These are phyloP conservation scores for Globisporangium uncinulatum DNA, from an alignment of 352 stramenopile genomes.

Conservation along the genomic window DNA sequence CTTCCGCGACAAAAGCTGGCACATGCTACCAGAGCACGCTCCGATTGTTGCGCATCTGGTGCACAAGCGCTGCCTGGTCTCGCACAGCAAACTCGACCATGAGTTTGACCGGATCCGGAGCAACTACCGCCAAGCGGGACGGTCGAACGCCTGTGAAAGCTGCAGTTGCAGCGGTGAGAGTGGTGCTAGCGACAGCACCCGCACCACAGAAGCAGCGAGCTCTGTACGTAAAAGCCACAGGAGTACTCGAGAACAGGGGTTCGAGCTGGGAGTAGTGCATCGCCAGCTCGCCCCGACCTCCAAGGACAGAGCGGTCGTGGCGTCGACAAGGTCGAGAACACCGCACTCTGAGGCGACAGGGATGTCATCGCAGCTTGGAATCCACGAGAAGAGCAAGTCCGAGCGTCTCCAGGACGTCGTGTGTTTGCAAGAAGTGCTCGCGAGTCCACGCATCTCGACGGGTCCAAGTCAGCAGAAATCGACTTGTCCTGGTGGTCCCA, in stretches of 20 bases:
- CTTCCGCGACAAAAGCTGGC: conserved; percentile 11
- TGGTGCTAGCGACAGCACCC: not conserved
- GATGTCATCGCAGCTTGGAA: not conserved
- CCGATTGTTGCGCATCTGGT: conserved; percentile 10
- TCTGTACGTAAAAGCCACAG: no score
- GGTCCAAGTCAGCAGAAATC: no score
- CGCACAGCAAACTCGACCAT: conserved; percentile 10
- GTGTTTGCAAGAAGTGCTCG: not conserved
- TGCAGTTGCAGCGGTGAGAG: no score
- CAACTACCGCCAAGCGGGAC: not conserved
- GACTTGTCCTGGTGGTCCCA: no score
- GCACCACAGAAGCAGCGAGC: not conserved
- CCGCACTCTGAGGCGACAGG: not conserved
- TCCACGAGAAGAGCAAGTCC: not conserved
- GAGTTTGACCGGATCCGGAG: conserved; percentile 5
- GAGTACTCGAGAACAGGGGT: no score
- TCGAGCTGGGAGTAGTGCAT: no score
- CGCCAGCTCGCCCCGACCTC: no score
- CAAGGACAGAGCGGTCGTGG: no score
- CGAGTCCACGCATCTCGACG: not conserved
- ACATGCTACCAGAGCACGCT: conserved; percentile 19
- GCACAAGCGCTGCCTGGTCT: conserved; percentile 2
- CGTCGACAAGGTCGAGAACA: not conserved
- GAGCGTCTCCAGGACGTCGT: not conserved
- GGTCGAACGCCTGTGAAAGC: not conserved